Conservation (phyloP, 1,284 basidiomycete genomes). For the Coniferiporia sulphurascens region DNA sequence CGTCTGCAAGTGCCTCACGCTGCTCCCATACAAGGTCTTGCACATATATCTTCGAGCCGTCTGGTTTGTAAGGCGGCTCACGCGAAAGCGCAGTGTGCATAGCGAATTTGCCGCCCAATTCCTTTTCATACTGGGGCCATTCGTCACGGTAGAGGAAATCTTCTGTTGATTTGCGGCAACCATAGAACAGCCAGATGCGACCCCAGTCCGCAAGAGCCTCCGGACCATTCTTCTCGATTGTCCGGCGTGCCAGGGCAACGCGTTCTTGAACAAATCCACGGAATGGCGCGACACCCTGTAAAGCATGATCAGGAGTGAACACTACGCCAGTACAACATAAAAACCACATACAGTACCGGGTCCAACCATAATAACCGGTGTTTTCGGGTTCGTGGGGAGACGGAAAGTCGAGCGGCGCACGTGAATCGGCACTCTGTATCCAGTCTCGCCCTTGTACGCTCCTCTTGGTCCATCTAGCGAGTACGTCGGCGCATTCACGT, state of each 20-base stretch:
- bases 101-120: slow-evolving; percentile 87
- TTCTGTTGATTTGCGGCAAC: slow-evolving; percentile 81
- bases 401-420: slow-evolving; percentile 95
- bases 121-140: slow-evolving; percentile 84
- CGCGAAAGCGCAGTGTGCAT: slow-evolving; percentile 90
- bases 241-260: slow-evolving; percentile 89
- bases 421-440: slow-evolving; percentile 89
- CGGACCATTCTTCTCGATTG: slow-evolving; percentile 87
- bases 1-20: slow-evolving; percentile 75
- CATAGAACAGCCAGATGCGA: slow-evolving; percentile 91
- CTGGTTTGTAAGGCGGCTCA: slow-evolving; percentile 77
- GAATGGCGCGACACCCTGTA: slow-evolving; percentile 94
- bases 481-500: slow-evolving; percentile 64
- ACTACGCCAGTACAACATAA: neutral
- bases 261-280: slow-evolving; percentile 98
- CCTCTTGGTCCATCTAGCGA: slow-evolving; percentile 86
- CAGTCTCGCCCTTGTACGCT: slow-evolving; percentile 65
- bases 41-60: slow-evolving; percentile 96
- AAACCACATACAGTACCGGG: slow-evolving; percentile 75
- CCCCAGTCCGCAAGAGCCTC: slow-evolving; percentile 96
- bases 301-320: neutral
- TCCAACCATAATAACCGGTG: slow-evolving; percentile 97
- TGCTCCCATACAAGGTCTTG: slow-evolving; percentile 94
- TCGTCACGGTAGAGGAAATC: slow-evolving; percentile 96
- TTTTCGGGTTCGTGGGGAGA: slow-evolving; percentile 94